Percentiles rank a stretch among this genome's conserved stretches.
phyloP scores from a whole-genome alignment of 2,329 filamentous ascomycete genomes.

The Aspergillus fischeri region DNA sequence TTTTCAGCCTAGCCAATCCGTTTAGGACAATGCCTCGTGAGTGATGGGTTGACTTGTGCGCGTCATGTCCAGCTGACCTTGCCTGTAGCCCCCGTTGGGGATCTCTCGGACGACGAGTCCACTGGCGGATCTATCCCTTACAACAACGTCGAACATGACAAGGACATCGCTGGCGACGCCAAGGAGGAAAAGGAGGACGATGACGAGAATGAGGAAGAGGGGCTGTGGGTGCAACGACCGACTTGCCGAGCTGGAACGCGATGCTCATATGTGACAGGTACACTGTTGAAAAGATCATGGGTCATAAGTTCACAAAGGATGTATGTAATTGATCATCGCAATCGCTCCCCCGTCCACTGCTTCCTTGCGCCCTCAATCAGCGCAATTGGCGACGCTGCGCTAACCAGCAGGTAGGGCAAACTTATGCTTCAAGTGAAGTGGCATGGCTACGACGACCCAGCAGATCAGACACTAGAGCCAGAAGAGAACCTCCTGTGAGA shows the following conservation, averaged over 20 bases:
- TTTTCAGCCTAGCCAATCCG: slow-evolving; percentile 20
- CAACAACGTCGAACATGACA: slow-evolving; percentile 23
- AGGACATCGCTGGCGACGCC: slow-evolving; percentile 9
- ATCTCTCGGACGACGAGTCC: slow-evolving; percentile 35
- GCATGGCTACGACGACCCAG: slow-evolving; percentile 42
- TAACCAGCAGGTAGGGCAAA: slow-evolving; percentile 29
- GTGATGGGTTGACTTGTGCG: slow-evolving; percentile 19
- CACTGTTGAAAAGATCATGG: slow-evolving; percentile 38
- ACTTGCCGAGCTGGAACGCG: slow-evolving; percentile 5
- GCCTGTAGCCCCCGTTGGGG: slow-evolving; percentile 26
- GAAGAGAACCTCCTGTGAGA: slow-evolving; percentile 43
- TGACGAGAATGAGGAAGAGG: slow-evolving; percentile 31
- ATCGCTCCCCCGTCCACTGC: background rate
- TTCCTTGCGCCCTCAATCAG: background rate
- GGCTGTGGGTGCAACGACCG: slow-evolving; percentile 26
- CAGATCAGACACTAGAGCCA: slow-evolving; percentile 45
- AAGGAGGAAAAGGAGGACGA: slow-evolving; percentile 21
- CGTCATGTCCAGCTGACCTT: slow-evolving; percentile 12
- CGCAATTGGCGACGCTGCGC: slow-evolving; percentile 2
- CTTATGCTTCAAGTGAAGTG: slow-evolving; percentile 44
- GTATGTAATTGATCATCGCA: slow-evolving; percentile 21
- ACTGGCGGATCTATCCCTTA: slow-evolving; percentile 36
- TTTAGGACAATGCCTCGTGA: slow-evolving; percentile 39
- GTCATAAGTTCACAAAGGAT: slow-evolving; percentile 34
- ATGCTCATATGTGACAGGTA: slow-evolving; percentile 29